Conservation (phyloP, 2,329 filamentous ascomycete genomes). For the Ophiostoma himal-ulmi region DNA sequence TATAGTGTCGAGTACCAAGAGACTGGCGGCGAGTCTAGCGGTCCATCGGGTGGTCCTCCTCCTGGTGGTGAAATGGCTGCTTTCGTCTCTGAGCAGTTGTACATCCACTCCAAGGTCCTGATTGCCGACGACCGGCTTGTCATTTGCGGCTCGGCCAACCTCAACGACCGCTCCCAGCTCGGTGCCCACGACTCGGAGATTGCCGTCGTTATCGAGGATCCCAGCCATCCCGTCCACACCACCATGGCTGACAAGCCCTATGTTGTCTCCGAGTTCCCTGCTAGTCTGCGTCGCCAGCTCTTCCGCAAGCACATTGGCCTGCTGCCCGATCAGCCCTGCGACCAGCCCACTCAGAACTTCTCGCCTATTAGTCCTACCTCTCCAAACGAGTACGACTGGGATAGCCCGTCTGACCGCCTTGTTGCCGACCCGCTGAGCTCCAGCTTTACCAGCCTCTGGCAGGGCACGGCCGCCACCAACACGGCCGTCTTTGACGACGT, state of each 20-base stretch:
- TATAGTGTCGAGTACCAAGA: not conserved
- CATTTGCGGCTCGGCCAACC: slow-evolving; percentile 65
- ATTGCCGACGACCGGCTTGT: slow-evolving; percentile 78
- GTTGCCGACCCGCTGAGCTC: slow-evolving; percentile 69
- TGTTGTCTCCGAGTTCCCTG: slow-evolving; percentile 65
- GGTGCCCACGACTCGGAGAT: slow-evolving; percentile 85
- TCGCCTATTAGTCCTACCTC: slow-evolving; percentile 58
- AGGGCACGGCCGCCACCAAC: slow-evolving; percentile 64
- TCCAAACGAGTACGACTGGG: slow-evolving; percentile 68
- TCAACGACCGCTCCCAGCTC: slow-evolving; percentile 65
- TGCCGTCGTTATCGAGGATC: slow-evolving; percentile 78
- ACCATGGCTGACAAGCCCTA: slow-evolving; percentile 68
- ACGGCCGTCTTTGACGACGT: slow-evolving; percentile 74
- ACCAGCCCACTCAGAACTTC: slow-evolving; percentile 65
- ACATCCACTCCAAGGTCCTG: slow-evolving; percentile 62
- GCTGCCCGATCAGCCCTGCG: slow-evolving; percentile 65
- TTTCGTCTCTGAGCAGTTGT: slow-evolving; percentile 58
- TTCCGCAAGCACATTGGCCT: slow-evolving; percentile 88
- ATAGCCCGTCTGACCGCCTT: slow-evolving; percentile 57
- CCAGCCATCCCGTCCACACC: slow-evolving; percentile 57
- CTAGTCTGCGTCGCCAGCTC: slow-evolving; percentile 72
- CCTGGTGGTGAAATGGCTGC: slow-evolving; percentile 46
- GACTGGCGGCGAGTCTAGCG: not conserved
- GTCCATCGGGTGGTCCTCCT: not conserved
- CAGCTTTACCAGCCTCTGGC: slow-evolving; percentile 68